Conservation (phyloP, 202 grass and related monocot genomes). For the Setaria italica region DNA sequence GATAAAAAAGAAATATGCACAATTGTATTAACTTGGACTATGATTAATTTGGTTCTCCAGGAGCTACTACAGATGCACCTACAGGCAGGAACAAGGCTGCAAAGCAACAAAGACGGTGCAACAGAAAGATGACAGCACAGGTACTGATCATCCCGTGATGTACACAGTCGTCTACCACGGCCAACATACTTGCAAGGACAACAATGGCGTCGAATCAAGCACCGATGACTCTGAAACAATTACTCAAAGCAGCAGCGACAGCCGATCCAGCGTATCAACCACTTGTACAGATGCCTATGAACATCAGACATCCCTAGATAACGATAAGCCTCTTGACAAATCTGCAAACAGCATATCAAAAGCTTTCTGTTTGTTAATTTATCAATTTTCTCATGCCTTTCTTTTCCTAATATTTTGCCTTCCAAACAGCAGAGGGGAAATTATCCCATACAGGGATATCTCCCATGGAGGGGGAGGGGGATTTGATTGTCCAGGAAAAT, state of each 20-base stretch:
- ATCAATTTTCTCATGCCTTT: no score
- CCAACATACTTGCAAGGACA: slow-evolving; percentile 44
- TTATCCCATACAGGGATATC: no score
- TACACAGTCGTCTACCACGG: slow-evolving; percentile 50
- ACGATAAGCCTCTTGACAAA: neutral
- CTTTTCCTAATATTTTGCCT: no score
- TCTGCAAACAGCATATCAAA: no score
- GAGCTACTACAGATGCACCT: slow-evolving; percentile 68
- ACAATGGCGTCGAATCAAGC: neutral
- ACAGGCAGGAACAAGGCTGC: slow-evolving; percentile 51
- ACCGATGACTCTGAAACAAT: neutral
- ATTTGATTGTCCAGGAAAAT: no score
- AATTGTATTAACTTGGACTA: neutral
- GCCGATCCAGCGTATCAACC: slow-evolving; percentile 4
- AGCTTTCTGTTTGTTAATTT: no score
- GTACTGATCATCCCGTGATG: slow-evolving; percentile 7
- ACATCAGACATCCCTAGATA: neutral
- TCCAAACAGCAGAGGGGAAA: no score
- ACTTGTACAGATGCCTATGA: neutral
- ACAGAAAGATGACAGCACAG: slow-evolving; percentile 5
- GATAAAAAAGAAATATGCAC: neutral
- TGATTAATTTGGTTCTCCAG: slow-evolving; percentile 17
- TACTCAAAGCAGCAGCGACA: neutral
- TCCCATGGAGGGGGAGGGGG: no score
- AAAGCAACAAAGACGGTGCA: slow-evolving; percentile 55